A percentile compares a stretch with the other conserved stretches of the same genome.
Conservation (phyloP, 495 filamentous ascomycete species). For the Penicillium cataractarum region DNA sequence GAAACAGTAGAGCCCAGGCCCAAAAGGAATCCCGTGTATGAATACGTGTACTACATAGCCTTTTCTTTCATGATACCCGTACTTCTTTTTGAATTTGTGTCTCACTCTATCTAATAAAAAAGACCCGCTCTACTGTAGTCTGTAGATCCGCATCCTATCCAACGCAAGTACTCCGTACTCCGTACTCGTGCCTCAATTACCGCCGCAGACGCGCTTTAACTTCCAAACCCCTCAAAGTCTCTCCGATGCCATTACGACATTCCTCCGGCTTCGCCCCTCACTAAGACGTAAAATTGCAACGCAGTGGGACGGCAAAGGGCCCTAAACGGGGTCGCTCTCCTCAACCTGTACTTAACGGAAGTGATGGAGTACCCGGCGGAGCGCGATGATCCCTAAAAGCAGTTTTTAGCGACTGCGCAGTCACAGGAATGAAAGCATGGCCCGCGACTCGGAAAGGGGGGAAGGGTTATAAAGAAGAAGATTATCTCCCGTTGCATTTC, state of each 20-base stretch:
- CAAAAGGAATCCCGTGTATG: slow-evolving; percentile 2
- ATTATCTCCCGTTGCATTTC: slow-evolving; percentile 6
- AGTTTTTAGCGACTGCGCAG: slow-evolving; percentile 49
- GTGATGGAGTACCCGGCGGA: slow-evolving; percentile 38
- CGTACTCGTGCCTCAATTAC: slow-evolving; percentile 4
- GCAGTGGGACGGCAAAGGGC: slow-evolving; percentile 26
- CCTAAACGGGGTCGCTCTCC: slow-evolving; percentile 46
- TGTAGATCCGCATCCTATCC: not conserved
- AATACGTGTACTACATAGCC: slow-evolving; percentile 20
- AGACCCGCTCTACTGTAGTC: not conserved
- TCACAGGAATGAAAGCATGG: slow-evolving; percentile 21
- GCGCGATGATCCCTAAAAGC: slow-evolving; percentile 51
- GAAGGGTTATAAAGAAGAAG: slow-evolving; percentile 18
- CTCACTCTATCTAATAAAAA: not conserved
- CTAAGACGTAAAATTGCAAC: slow-evolving; percentile 18
- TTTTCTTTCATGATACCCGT: slow-evolving; percentile 26
- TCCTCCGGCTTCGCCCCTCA: slow-evolving; percentile 14
- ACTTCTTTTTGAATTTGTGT: not conserved
- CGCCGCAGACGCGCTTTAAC: too few species aligned
- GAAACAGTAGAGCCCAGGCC: slow-evolving; percentile 12
- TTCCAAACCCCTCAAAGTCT: slow-evolving; percentile 2
- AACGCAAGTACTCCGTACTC: too few species aligned
- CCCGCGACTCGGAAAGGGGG: slow-evolving; percentile 19
- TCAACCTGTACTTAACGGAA: slow-evolving; percentile 59
- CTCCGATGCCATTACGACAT: slow-evolving; percentile 21